phyloP scores from a whole-genome alignment of 495 filamentous ascomycete genomes.

The Penicillium egyptiacum region DNA sequence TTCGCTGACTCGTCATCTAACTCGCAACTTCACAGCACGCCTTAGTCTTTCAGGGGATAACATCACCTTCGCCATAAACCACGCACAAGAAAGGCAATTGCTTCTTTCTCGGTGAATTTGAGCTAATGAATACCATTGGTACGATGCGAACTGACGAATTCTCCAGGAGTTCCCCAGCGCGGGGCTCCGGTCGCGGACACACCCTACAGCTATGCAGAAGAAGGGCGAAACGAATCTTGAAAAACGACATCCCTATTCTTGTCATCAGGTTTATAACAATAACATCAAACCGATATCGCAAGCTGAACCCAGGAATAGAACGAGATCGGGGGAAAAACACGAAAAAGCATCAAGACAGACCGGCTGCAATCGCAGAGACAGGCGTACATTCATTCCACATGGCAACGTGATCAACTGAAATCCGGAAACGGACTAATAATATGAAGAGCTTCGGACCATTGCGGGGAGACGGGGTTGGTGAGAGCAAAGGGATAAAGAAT shows the following conservation, averaged over 20 bases:
- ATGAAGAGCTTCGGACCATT: background rate
- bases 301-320: constrained; percentile 6
- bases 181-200: background rate
- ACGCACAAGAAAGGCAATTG: background rate
- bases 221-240: constrained; percentile 9
- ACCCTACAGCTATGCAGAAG: background rate
- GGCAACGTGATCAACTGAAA: constrained; percentile 20
- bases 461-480: background rate
- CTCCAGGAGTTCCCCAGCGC: background rate
- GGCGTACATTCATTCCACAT: constrained; percentile 30
- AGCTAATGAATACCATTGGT: background rate
- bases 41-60: background rate
- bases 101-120: background rate
- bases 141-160: background rate
- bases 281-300: constrained; percentile 11
- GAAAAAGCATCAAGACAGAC: constrained; percentile 16
- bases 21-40: background rate
- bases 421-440: constrained; percentile 6
- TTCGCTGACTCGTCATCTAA: background rate
- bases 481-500: constrained; percentile 5
- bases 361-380: constrained; percentile 22
- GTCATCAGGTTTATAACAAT: background rate
- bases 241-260: constrained; percentile 3
- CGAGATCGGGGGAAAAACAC: background rate
- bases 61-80: background rate